Base-by-base conservation (phyloP, 2,329 filamentous ascomycete genomes). In the Colletotrichum spaethianum region DNA sequence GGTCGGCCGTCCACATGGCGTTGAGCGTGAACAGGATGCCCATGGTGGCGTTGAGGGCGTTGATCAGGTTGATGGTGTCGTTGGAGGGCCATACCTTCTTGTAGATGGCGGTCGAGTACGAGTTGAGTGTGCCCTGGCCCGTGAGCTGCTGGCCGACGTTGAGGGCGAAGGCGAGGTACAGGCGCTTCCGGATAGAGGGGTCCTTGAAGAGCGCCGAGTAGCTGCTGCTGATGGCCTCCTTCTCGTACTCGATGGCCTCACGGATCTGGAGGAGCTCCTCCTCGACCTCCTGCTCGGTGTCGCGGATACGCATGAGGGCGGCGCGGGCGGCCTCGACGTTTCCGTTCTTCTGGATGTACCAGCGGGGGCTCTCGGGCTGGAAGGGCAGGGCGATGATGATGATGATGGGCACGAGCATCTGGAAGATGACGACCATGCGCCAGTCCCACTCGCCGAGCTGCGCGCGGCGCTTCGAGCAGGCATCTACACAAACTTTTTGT, bases 1-100 rank as follows among this genome's bases (percentile, higher is more conserved):
- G 87, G 79, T 94, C 92, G 42, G 93, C 90, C 5, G 91, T 93
- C 91, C 92, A 94, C 46, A 91, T 88, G 18, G 92, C 92, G 75
- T 93, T 93, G 55, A 93, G 84, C 0, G 92, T 94, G 81, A 94
- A 94, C 28, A 93, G 72, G 74, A 94, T 94, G 68, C 91, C 91
- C 75, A 91, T 92, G 7, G 92, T 94, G 50, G 91, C 92, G 79
- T 93, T 94, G 65, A 94, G 84, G 4, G 92, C 92, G 79, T 94
- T 94, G 85, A 94, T 94, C 40, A 94, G 85, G 74, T 91, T 90
- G 78, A 93, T 93, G 28, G 87, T 90, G 61, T 87, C 83, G 66
- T 81, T 82, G 65, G 81, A 85, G 31, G 83, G 86, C 84, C 92
- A 94, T 31, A 93, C 88, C 78, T 92, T 91, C 82, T 92, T 89